These are phyloP conservation scores for Amauroascus verrucosus DNA, from an alignment of 2,329 filamentous ascomycete species.

Conservation along the genomic window DNA sequence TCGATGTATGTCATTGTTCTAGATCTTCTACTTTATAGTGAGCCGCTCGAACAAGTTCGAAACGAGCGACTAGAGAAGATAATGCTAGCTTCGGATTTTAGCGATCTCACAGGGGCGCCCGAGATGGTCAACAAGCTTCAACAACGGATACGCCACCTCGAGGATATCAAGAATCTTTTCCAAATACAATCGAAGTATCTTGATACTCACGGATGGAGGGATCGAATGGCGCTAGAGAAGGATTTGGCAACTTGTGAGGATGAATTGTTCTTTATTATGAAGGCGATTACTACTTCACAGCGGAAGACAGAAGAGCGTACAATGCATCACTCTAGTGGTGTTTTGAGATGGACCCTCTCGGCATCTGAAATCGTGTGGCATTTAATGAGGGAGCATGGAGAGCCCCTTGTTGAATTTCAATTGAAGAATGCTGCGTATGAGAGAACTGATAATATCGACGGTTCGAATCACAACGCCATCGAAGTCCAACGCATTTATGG, in stretches of 20 bases:
- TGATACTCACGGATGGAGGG: slow-evolving; percentile 83
- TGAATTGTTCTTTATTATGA: slow-evolving; percentile 99
- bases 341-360: slow-evolving; percentile 87
- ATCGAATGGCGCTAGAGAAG: slow-evolving; percentile 75
- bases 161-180: slow-evolving; percentile 95
- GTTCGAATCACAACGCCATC: slow-evolving; percentile 86
- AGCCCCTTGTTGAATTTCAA: slow-evolving; percentile 87
- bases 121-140: slow-evolving; percentile 88
- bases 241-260: slow-evolving; percentile 86
- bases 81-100: slow-evolving; percentile 97
- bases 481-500: slow-evolving; percentile 81
- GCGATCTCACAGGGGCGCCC: slow-evolving; percentile 83
- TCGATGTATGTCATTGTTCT: slow-evolving; percentile 96
- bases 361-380: slow-evolving; percentile 96
- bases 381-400: slow-evolving; percentile 73
- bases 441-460: slow-evolving; percentile 91
- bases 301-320: slow-evolving; percentile 64
- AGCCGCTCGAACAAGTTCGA: slow-evolving; percentile 93
- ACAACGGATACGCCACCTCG: slow-evolving; percentile 81
- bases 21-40: slow-evolving; percentile 89
- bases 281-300: slow-evolving; percentile 94
- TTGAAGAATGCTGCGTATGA: slow-evolving; percentile 85
- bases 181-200: slow-evolving; percentile 81
- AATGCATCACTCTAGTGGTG: slow-evolving; percentile 60
- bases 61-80: slow-evolving; percentile 95